phyloP scores from a whole-genome alignment of 1,139 yeast genomes.

The Pichia sp. region DNA sequence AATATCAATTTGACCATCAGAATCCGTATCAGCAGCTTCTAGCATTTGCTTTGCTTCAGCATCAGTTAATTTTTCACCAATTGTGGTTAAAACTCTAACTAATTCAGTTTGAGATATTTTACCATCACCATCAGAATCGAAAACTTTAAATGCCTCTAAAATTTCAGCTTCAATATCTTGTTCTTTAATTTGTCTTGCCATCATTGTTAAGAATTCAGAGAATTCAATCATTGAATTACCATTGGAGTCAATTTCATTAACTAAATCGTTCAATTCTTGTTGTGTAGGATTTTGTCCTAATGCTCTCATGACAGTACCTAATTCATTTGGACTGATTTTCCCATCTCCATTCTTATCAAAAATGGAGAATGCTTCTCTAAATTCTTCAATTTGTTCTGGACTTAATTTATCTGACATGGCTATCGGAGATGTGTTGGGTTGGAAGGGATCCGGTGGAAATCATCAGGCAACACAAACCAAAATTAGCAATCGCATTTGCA shows the following conservation, averaged over 20 bases:
- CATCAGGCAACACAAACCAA: background rate
- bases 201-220: conserved; percentile 61
- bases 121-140: conserved; percentile 90
- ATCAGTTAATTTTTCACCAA: conserved; percentile 92
- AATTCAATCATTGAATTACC: conserved; percentile 94
- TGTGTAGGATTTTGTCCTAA: conserved; percentile 96
- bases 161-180: conserved; percentile 96
- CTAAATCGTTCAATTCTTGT: conserved; percentile 90
- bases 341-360: conserved; percentile 97
- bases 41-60: conserved; percentile 97
- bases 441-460: background rate
- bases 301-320: conserved; percentile 98
- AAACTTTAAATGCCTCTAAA: conserved; percentile 95
- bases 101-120: conserved; percentile 93
- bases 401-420: conserved; percentile 50
- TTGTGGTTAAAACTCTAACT: conserved; percentile 91
- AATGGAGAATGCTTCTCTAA: conserved; percentile 94
- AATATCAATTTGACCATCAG: conserved; percentile 93
- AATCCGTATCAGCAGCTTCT: conserved; percentile 90
- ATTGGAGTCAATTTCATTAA: conserved; percentile 93
- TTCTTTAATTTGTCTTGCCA: conserved; percentile 87
- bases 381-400: conserved; percentile 93
- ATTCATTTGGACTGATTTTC: conserved; percentile 87
- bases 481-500: background rate
- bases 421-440: background rate